Evolutionary conservation across 106 monocot species (phyloP), one percentile per base, ranked within the genome.

Genomic region (Acorus calamus): DNA sequence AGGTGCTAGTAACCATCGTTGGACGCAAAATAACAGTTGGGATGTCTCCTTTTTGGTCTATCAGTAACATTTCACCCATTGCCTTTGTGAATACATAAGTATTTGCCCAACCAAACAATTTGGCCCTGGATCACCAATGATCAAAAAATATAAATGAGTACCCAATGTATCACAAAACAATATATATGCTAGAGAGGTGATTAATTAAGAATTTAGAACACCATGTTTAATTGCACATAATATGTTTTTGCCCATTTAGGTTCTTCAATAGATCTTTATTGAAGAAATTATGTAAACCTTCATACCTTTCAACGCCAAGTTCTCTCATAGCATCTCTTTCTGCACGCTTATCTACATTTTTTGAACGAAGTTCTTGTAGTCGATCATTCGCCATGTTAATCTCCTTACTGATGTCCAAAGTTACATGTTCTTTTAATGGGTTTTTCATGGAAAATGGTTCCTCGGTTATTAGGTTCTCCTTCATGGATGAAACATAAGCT

Each of bases 81-180:
- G 60, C 60, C 46, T 60, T 60, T 14, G 60, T 60, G 11, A 60
- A 60, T 5, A 46, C 8, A 9, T 60, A 60, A 9, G 45, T 45
- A 28, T 60, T 60, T 60, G 60, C 9, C 60, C 60, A 60, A 10
- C 60, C 60, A 60, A 60, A 60, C 60, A 44, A 4, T 8, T 60
- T 60, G 11, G 60, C 60, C 45, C 60, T 60, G 11, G 28, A 28
- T 28, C 28, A 28, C 28, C 28, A 44, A 4, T 41, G 8, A 46
- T 55, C 13, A 13, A 11, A 13, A 4, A 3, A 55, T 11, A 55
- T 13, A 3, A 11, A 11, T 55, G 4, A 2, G 1, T 55, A 4
- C 55, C 8, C 11, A 55, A 11, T 55, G 11, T 55, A 11, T 55
- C 55, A 55, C 13, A 13, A 55, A 55, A 55, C 4, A 4, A 4